Evolutionary conservation across 1,284 basidiomycete species (phyloP).

Genomic region (Mycena citricolor): DNA sequence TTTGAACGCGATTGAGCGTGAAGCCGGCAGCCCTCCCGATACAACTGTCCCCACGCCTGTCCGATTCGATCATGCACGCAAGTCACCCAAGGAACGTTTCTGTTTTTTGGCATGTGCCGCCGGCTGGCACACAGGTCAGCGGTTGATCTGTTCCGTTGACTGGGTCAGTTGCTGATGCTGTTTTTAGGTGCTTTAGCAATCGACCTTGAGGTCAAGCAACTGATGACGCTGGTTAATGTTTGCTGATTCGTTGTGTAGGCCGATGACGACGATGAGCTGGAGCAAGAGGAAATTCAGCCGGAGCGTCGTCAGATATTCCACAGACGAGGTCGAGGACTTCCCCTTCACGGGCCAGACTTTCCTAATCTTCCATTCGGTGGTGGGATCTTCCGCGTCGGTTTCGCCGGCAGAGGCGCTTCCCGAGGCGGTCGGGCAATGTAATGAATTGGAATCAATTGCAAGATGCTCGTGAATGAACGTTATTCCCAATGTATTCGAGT

Average conservation of each 20-base stretch:
- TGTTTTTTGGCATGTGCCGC: constrained; percentile 77
- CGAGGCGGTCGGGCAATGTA: no score
- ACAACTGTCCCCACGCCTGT: constrained; percentile 68
- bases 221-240: no score
- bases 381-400: constrained; percentile 36
- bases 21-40: constrained; percentile 38
- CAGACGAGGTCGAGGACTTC: constrained; percentile 10
- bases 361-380: constrained; percentile 23
- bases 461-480: no score
- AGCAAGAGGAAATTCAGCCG: constrained; percentile 4
- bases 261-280: constrained; percentile 17
- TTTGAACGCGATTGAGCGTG: constrained; percentile 31
- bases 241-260: no score
- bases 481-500: no score
- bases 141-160: neutral
- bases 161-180: no score
- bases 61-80: constrained; percentile 59
- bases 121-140: constrained; percentile 72
- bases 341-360: constrained; percentile 17
- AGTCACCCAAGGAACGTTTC: constrained; percentile 56
- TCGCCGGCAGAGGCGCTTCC: constrained; percentile 33
- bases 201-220: constrained; percentile 70
- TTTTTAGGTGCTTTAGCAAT: constrained; percentile 81
- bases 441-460: no score
- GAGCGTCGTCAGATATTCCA: neutral